phyloP scores from a whole-genome alignment of 495 filamentous ascomycete genomes.

The Aspergillus sclerotioniger region DNA sequence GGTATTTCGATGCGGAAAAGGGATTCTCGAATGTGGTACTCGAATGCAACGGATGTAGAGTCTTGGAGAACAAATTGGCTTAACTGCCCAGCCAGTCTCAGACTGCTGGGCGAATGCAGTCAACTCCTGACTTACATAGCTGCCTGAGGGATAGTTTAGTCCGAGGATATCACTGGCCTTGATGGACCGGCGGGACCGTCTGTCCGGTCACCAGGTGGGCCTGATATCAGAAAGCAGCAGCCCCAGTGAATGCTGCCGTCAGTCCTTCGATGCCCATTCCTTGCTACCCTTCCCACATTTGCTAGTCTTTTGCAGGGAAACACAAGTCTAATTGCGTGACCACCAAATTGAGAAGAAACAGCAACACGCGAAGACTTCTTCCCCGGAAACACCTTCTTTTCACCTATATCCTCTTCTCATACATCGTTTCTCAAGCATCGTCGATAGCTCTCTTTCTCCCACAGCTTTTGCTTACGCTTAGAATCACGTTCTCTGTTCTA shows the following conservation, averaged over 20 bases:
- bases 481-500: too few relatives aligned
- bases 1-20: too few relatives aligned
- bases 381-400: conserved; percentile 8
- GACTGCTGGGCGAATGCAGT: not conserved
- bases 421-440: not conserved
- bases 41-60: too few relatives aligned
- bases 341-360: not conserved
- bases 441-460: not conserved
- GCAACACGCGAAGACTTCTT: not conserved
- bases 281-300: conserved; percentile 2
- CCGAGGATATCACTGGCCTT: not conserved
- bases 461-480: not conserved
- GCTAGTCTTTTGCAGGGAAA: conserved; percentile 7
- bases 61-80: not conserved
- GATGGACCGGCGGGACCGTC: too few relatives aligned
- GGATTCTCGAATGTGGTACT: too few relatives aligned
- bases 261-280: not conserved
- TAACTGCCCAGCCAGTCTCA: not conserved
- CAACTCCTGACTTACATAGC: not conserved
- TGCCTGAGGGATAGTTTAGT: not conserved
- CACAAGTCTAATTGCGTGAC: conserved; percentile 3
- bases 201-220: not conserved
- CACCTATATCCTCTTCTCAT: not conserved
- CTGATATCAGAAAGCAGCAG: not conserved
- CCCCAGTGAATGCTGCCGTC: conserved; percentile 5